A percentile compares a stretch with the other conserved stretches of the same genome.
phyloP scores from a whole-genome alignment of 1,284 basidiomycete species.

The Lentinula novae-zelandiae region DNA sequence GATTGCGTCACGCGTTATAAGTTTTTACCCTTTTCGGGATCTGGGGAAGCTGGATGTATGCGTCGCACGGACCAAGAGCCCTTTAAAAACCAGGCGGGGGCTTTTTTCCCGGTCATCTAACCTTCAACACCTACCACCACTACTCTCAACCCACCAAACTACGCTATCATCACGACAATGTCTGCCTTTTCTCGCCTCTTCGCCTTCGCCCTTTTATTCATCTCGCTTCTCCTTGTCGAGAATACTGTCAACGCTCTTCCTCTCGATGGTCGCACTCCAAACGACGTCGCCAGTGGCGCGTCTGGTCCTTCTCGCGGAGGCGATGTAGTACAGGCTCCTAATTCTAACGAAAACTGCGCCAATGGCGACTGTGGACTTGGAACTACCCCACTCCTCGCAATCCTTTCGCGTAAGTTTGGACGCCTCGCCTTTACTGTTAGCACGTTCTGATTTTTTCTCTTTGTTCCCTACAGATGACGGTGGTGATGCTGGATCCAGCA shows the following conservation, averaged over 20 bases:
- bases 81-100: not conserved
- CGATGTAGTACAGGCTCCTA: not conserved
- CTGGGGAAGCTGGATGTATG: not conserved
- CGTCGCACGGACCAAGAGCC: not conserved
- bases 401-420: not conserved
- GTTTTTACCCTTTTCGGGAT: not conserved
- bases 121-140: constrained; percentile 1
- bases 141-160: not conserved
- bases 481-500: not conserved
- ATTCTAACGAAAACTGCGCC: not conserved
- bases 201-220: constrained; percentile 23
- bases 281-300: not conserved
- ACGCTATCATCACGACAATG: not conserved
- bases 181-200: constrained; percentile 26
- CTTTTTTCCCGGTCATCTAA: not conserved
- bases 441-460: not conserved
- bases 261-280: not conserved
- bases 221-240: constrained; percentile 19
- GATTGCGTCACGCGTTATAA: constrained; percentile 1
- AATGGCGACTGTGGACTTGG: not conserved
- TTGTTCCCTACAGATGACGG: not conserved
- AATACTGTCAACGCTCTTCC: not conserved
- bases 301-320: not conserved
- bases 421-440: not conserved
- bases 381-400: not conserved